Evolutionary conservation across 2,329 filamentous ascomycete genomes (phyloP).

Genomic region (Fusarium caatingaense): DNA sequence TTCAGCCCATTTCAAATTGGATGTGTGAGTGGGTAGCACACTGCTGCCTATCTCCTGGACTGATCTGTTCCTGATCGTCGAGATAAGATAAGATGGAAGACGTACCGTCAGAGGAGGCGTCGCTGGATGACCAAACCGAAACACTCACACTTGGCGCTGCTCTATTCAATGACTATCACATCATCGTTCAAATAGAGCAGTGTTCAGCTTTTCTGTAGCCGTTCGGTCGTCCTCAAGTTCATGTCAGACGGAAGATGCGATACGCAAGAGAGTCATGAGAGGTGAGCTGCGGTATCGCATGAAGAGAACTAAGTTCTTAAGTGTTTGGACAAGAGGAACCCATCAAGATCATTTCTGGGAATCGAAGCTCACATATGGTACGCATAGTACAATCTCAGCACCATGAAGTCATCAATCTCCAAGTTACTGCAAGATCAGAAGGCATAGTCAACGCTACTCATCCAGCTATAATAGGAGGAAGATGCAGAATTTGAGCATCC

Average conservation of each 20-base stretch:
- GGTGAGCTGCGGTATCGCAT: no score
- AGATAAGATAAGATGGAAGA: neutral
- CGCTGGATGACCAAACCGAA: neutral
- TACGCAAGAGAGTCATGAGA: no score
- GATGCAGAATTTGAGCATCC: neutral
- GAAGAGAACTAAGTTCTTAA: no score
- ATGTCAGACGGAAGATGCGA: no score
- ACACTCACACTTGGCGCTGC: neutral
- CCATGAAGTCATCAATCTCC: no score
- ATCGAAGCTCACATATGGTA: no score
- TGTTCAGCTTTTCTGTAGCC: no score
- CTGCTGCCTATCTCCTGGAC: neutral
- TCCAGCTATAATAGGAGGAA: neutral
- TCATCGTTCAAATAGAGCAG: neutral
- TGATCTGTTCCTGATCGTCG: neutral
- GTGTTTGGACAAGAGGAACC: no score
- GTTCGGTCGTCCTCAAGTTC: no score
- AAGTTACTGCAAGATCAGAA: no score
- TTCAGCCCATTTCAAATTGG: neutral
- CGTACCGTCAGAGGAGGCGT: neutral
- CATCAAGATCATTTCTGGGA: no score
- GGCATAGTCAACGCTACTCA: neutral
- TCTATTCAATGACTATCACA: accelerated
- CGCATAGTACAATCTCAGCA: accelerated
- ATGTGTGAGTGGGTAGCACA: neutral